Evolutionary conservation across 306 rosid genomes (phyloP), one percentile per base, ranked within the genome.

Genomic region (Quercus rubra): DNA sequence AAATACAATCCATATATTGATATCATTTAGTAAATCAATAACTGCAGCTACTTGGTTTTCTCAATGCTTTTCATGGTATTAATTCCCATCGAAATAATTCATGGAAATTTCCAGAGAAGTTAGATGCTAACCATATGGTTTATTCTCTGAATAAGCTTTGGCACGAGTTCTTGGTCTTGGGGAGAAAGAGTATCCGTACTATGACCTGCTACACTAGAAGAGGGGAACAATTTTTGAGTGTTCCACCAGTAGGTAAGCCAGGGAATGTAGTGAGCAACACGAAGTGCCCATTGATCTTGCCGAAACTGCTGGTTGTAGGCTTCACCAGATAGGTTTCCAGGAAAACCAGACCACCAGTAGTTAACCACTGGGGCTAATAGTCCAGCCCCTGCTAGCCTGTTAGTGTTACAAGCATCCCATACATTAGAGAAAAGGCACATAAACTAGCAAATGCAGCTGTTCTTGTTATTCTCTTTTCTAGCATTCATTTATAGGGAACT

Each of bases 171-270:
- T 78, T 70, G 82, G 84, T 89, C 92, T 56, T 82, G 87, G 20
- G 57, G 74, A 73, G 92, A 89, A 28, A 82, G 57, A 82, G 49
- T 14, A 15, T 75, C 67, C 2, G 52, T 21, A 71, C 64, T 86
- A 2, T 6, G 57, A 59, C 84, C 80, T 10, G 74, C 1, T 49
- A 80, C 58, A 67, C 86, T 81, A 31, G 75, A 71, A 76, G 73
- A 1, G 2, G 97, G 97, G 83, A 95, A 91, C 96, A 91, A 91
- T 80, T 67, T 88, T 82, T 95, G 96, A 68, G 98, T 91, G 83
- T 92, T 89, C 99, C 99, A 92, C 95, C 97, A 91, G 80, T 92
- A 87, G 38, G 97, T 91, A 66, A 95, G 94, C 98, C 96, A 88
- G 1, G 99, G 98, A 4, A 58, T 23, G 74, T 92, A 81, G 88